Evolutionary conservation across 176 grass and related monocot species (phyloP).

Genomic region (Carex scoparia): DNA sequence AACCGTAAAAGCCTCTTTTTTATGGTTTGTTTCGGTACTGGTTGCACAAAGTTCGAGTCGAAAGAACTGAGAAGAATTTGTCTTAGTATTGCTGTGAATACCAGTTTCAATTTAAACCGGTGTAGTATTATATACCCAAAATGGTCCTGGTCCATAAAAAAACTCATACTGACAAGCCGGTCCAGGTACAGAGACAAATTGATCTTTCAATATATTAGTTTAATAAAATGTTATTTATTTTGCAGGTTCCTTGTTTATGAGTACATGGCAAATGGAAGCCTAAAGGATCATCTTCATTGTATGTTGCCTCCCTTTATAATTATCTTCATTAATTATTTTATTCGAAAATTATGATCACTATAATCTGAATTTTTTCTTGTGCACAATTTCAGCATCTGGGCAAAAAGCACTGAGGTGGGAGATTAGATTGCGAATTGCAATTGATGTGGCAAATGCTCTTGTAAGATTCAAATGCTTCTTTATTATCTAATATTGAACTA

Average conservation of each 20-base stretch:
- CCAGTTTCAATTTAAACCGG: background rate
- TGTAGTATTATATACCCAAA: background rate
- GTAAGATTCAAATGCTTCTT: conserved; percentile 36
- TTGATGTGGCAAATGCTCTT: conserved; percentile 91
- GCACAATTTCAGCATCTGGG: conserved; percentile 45
- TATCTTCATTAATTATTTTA: conserved; percentile 15
- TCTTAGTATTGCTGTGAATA: background rate
- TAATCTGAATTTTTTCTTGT: conserved; percentile 2
- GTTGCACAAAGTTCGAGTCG: background rate
- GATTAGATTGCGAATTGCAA: conserved; percentile 72
- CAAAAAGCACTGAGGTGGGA: conserved; percentile 68
- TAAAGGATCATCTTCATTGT: conserved; percentile 97
- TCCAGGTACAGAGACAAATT: background rate
- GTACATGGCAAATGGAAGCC: conserved; percentile 97
- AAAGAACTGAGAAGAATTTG: background rate
- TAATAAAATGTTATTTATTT: conserved; percentile 17
- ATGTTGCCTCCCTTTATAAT: conserved; percentile 21
- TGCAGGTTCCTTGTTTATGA: conserved; percentile 92
- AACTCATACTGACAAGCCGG: background rate
- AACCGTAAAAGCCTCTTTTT: conserved; percentile 8
- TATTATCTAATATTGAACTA: conserved; percentile 1
- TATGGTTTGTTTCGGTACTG: background rate
- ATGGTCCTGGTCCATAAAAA: background rate
- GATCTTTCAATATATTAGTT: background rate
- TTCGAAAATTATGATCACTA: background rate